Evolutionary conservation across 768 basidiomycete species (phyloP), one percentile per base, ranked within the genome.

Genomic region (Saitozyma podzolica): DNA sequence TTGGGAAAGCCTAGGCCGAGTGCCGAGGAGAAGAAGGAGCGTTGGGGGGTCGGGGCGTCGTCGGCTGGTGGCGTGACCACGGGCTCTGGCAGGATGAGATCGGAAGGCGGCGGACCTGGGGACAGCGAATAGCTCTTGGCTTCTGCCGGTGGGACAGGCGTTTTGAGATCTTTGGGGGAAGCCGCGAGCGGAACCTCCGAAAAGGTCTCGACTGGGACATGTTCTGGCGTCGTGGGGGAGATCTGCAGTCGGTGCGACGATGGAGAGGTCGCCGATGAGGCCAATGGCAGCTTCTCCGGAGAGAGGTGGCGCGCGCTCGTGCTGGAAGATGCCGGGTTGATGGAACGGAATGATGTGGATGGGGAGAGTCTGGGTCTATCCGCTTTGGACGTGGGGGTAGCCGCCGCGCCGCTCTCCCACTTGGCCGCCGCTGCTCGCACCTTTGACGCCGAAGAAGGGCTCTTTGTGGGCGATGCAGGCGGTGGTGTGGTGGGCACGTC

Each of bases 391-490:
- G 16, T 50, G 9, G 40, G 9, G 40, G 49, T 61, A 17, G 58
- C 20, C n/a, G 56, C 53, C n/a, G 64, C 39, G 14, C 39, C 51
- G 41, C 56, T 53, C 50, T 68, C 71, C 50, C 65, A 70, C 63
- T 65, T 64, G 3, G 72, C 72, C n/a, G 72, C 72, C 9, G 69
- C 69, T 11, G 73, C 69, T 61, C 56, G 59, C 16, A 71, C 69
- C 57, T 63, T 67, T 40, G 63, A 66, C 9, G 53, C 39, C 5
- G 56, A 37, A 40, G 55, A 47, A n/a, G 65, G 52, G 40, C 53
- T 59, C 29, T 50, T 57, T 9, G 40, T 54, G 10, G 58, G 59
- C 6, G 66, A 37, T 1, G 49, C 51, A 17, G 50, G 16, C 11
- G 4, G 29, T 4, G 61, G 57, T 3, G 54, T 40, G n/a, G 40